Evolutionary conservation across 306 rosid species (phyloP), one percentile per base, ranked within the genome.

Genomic region (Pterocarpus macrocarpus): DNA sequence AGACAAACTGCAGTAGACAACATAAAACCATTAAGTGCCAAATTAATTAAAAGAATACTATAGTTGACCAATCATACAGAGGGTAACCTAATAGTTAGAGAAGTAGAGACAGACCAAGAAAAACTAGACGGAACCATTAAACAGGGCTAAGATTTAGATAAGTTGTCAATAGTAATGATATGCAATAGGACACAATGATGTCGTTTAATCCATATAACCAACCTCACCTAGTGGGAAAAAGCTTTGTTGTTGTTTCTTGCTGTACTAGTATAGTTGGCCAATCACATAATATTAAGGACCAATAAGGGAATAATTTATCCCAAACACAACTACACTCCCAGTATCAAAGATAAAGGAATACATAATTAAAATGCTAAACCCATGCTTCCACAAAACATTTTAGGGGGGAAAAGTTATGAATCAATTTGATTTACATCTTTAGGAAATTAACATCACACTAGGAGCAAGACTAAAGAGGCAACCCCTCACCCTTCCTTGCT

Each of bases 1-100:
- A 82, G 97, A 89, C 91, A 96, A 89, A 90, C 99, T 96, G 87
- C 80, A 84, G 80, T 30, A 70, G 35, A 71, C 66, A 80, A 71
- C 78, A 77, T 38, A 50, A 56, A 81, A 77, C 22, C 64, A 74
- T 69, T 64, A 30, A 76, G 55, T 59, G 35, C 78, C 50, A 76
- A 70, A 64, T 58, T 58, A 52, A 83, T 43, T 35, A 64, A 30
- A 73, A 76, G 22, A 71, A 79, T 62, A 15, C 63, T 59, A 36
- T 6, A 49, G 55, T 38, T 22, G 13, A 14, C 57, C 67, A 71
- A 77, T 77, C 30, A 52, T 2, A 55, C n/a, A 13, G 8, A 55
- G 61, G 28, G 28, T 5, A 55, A 55, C 61, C 58, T 15, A 52
- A 52, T 17, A 4, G 32, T n/a, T 17, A 13, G 13, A 17, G 10